Evolutionary conservation across 257 asterid species (phyloP).

Genomic region (Cynanchum wilfordii): DNA sequence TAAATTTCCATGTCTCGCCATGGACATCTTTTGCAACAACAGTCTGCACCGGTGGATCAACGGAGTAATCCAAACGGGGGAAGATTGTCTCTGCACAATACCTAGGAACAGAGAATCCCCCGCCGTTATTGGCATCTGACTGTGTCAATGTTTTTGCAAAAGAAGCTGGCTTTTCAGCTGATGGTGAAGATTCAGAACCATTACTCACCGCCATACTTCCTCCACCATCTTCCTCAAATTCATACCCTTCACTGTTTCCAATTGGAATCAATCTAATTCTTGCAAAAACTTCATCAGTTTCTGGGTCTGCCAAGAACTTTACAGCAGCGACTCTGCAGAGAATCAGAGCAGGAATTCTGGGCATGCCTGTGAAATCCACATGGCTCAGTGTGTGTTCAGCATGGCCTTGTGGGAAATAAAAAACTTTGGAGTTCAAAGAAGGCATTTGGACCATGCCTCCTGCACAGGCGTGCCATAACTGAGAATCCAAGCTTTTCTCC

Average conservation of each 20-base stretch:
- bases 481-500: conserved; percentile 46
- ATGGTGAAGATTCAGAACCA: conserved; percentile 19
- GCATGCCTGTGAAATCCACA: conserved; percentile 48
- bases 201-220: conserved; percentile 1
- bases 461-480: conserved; percentile 76
- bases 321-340: conserved; percentile 51
- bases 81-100: conserved; percentile 37
- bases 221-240: conserved; percentile 12
- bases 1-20: conserved; percentile 56
- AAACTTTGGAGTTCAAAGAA: conserved; percentile 40
- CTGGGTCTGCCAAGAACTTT: conserved; percentile 51
- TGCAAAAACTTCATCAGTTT: conserved; percentile 33
- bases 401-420: conserved; percentile 67
- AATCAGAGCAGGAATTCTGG: conserved; percentile 43
- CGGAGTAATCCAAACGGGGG: conserved; percentile 25
- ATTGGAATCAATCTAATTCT: conserved; percentile 28
- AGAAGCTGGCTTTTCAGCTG: conserved; percentile 26
- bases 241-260: conserved; percentile 17
- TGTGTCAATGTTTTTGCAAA: conserved; percentile 37
- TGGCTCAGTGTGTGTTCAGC: conserved; percentile 48
- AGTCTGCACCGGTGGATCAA: conserved; percentile 36
- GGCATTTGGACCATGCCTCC: conserved; percentile 70
- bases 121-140: conserved; percentile 41
- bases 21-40: conserved; percentile 36
- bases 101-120: conserved; percentile 37